Evolutionary conservation across 371 early-diverging fungal genomes (phyloP).

Genomic region (Mortierella polycephala): DNA sequence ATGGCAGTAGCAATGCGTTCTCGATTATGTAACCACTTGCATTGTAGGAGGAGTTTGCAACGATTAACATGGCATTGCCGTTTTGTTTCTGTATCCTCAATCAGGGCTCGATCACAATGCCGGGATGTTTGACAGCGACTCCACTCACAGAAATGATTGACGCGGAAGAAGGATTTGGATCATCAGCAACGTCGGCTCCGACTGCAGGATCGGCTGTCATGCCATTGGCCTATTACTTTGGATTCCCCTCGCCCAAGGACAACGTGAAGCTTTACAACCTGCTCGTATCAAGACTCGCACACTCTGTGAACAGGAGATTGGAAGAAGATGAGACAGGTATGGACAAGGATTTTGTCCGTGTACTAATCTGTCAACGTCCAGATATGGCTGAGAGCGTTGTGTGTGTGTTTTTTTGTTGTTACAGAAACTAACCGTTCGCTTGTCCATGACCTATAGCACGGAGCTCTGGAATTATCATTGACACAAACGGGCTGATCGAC

Average conservation of each 20-base stretch:
- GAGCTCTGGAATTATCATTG: conserved; percentile 73
- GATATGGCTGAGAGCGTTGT: not conserved
- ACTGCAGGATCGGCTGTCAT: conserved; percentile 74
- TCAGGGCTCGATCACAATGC: conserved; percentile 88
- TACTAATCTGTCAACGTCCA: no score
- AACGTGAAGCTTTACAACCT: conserved; percentile 82
- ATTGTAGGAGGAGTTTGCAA: no score
- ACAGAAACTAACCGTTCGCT: not conserved
- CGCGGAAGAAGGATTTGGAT: conserved; percentile 88
- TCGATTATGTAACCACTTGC: no score
- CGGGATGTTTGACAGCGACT: conserved; percentile 87
- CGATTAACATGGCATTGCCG: not conserved
- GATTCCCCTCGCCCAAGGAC: conserved; percentile 80
- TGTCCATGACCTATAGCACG: no score
- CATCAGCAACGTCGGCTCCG: conserved; percentile 75
- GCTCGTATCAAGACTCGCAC: conserved; percentile 71
- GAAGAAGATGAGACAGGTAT: conserved; percentile 72
- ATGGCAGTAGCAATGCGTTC: conserved; percentile 9
- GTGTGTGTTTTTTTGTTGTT: not conserved
- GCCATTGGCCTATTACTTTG: conserved; percentile 92
- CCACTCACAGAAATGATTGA: conserved; percentile 81
- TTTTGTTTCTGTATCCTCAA: no score
- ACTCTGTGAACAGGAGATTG: conserved; percentile 70
- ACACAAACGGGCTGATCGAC: conserved; percentile 73
- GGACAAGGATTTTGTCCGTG: not conserved